Percentiles rank a stretch among this genome's conserved stretches.
These are phyloP conservation scores for Aciculosporium take DNA, from an alignment of 2,329 filamentous ascomycete genomes.

Conservation along the genomic window DNA sequence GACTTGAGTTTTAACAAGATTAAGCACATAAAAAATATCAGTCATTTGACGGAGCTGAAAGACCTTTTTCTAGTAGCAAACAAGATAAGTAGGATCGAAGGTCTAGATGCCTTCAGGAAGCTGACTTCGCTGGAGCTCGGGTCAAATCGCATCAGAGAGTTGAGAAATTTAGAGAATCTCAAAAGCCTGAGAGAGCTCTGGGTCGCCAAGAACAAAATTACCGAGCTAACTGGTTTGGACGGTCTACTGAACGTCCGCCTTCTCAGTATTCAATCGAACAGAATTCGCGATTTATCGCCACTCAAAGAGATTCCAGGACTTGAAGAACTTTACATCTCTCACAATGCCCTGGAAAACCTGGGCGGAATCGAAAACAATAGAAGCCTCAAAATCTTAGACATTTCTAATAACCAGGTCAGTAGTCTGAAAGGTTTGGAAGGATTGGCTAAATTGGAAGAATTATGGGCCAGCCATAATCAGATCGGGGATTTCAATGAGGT, in stretches of 20 bases:
- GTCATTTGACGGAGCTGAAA: conserved; percentile 59
- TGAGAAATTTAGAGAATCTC: conserved; percentile 69
- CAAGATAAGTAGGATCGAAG: conserved; percentile 79
- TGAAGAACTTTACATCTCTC: conserved; percentile 89
- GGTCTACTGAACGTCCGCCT: conserved; percentile 67
- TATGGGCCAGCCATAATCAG: conserved; percentile 90
- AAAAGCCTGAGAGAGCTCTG: conserved; percentile 75
- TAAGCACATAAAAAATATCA: conserved; percentile 88
- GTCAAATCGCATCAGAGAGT: conserved; percentile 80
- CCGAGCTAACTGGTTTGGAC: conserved; percentile 62
- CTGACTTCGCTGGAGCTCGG: conserved; percentile 79
- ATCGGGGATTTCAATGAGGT: conserved; percentile 70
- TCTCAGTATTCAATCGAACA: conserved; percentile 89
- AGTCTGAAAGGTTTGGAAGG: conserved; percentile 58
- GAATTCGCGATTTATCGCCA: conserved; percentile 64
- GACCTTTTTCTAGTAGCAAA: conserved; percentile 92
- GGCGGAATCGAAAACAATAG: conserved; percentile 54
- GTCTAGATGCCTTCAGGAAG: conserved; percentile 57
- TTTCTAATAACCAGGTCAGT: conserved; percentile 73
- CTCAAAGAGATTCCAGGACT: conserved; percentile 60
- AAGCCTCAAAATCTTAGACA: conserved; percentile 66
- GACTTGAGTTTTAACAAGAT: conserved; percentile 99
- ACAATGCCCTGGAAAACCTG: conserved; percentile 75
- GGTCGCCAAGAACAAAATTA: conserved; percentile 95
- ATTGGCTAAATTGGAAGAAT: conserved; percentile 63